A percentile compares a stretch with the other conserved stretches of the same genome.
phyloP scores from a whole-genome alignment of 495 filamentous ascomycete genomes.

The Hypoxylon subgilvum region DNA sequence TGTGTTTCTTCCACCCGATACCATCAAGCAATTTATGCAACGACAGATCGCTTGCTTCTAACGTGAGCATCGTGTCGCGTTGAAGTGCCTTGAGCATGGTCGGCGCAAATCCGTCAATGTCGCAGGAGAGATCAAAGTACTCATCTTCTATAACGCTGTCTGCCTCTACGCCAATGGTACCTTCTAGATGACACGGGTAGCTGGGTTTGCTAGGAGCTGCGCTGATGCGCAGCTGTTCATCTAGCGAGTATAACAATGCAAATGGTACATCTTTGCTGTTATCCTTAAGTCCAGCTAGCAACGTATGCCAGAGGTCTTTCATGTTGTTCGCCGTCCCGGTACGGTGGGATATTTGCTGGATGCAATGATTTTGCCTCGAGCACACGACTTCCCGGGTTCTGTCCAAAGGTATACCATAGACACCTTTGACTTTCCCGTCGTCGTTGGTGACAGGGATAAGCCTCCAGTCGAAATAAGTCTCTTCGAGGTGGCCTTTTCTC shows the following conservation, averaged over 20 bases:
- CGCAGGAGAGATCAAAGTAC: constrained; percentile 61
- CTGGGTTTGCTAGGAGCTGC: constrained; percentile 14
- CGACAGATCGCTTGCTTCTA: constrained; percentile 23
- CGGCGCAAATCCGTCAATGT: constrained; percentile 62
- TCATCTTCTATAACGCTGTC: constrained; percentile 59
- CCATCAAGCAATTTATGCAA: constrained; percentile 42
- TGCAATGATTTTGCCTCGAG: constrained; percentile 61
- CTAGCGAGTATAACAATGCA: constrained; percentile 63
- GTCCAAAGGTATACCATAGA: constrained; percentile 65
- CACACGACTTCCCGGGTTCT: constrained; percentile 61
- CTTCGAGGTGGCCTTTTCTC: constrained; percentile 59
- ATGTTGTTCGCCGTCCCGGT: constrained; percentile 64
- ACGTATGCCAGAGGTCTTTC: constrained; percentile 59
- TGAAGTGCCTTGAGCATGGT: constrained; percentile 62
- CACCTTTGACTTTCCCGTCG: constrained; percentile 50
- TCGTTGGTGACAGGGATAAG: constrained; percentile 63
- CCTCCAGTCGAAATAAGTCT: constrained; percentile 68
- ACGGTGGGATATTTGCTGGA: constrained; percentile 62
- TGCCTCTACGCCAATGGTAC: constrained; percentile 63
- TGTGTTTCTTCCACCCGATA: constrained; percentile 45
- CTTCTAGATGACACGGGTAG: constrained; percentile 57
- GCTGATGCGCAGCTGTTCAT: constrained; percentile 38
- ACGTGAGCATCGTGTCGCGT: constrained; percentile 21
- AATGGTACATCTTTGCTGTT: constrained; percentile 64
- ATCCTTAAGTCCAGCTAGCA: constrained; percentile 55